Base-by-base conservation (phyloP, 2,329 filamentous ascomycete species). In the Claviceps sp. region DNA sequence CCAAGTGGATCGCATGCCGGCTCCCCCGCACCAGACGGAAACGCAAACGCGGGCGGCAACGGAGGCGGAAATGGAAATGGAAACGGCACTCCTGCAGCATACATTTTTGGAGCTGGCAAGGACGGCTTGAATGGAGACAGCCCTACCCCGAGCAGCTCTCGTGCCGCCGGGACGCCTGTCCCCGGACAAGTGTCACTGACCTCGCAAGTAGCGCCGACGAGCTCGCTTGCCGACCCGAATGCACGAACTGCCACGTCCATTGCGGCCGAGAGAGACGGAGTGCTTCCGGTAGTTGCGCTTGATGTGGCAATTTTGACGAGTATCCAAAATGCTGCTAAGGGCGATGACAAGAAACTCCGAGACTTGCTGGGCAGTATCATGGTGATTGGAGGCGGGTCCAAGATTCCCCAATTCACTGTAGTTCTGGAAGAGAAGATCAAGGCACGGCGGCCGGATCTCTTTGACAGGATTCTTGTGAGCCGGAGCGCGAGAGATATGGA, bases 321-420 rank as follows among this genome's bases (percentile, higher is more conserved):
- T 48, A 95, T 97, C 62, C 79, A 86, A 47, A 86, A 95, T 66
- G 93, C 89, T 7, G 85, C 89, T 50, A 85, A 85, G 56, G 85
- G 85, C 52, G 91, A 97, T 64, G 89, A 97, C 58, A 91, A 93
- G 71, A 95, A 94, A 68, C 82, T 91, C 56, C 85, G 88, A 50
- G 93, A 98, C 63, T 86, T 95, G 62, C 76, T 94, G 36, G 87
- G 87, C 40, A 86, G 86, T 47, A 91, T 95, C 70, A 93, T 95
- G 85, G 81, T 95, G 1, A 82, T 94, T 50, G 89, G 89, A 47
- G 89, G 90, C 34, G 89, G 87, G 2, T 82, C 86, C 57, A 87
- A 93, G 71, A 82, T 86, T 0, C 82, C 86, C 1, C 81, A 87
- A 5, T 86, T 98, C 61, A 84, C 87, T 22, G 77, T 83, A 2